Evolutionary conservation across 1,284 basidiomycete genomes (phyloP), one percentile per base, ranked within the genome.

Genomic region (Apiotrichum brassicae): DNA sequence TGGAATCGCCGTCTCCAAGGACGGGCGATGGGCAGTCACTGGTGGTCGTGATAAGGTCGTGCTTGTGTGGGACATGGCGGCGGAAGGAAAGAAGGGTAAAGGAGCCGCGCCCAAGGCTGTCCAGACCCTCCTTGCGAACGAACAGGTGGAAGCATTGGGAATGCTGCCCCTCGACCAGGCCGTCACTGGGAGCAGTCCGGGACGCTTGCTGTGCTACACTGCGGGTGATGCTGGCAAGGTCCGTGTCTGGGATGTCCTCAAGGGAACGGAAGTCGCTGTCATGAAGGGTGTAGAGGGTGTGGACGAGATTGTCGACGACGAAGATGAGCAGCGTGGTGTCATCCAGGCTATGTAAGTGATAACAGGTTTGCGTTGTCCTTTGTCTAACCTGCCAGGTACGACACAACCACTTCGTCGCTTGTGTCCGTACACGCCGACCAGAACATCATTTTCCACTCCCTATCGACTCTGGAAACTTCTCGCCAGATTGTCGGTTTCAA

Each of bases 401-500:
- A 86, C 40, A 78, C 82, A 1, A 68, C 79, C 1, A 76, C 75
- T 12, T 81, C 82, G 4, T 79, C 80, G 2, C 72, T 95, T n/a
- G 78, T 93, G 19, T 87, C 90, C n/a, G 78, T 94, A 8, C 92
- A 97, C 66, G 91, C 89, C 24, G 94, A 98, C 71, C 94, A 97
- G 75, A 97, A 97, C 62, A 88, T 99, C 59, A 80, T 93, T 41
- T 89, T 91, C 71, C 83, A 90, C 71, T 87, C 85, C 2, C 74
- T 92, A 8, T 71, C 77, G 7, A 79, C 81, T 0, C 78, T 79
- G 39, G 74, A 78, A 11, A 72, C 87, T 25, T 76, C 79, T n/a
- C 83, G 84, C n/a, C 93, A 97, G 62, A 75, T 98, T 54, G 84
- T 98, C 55, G 95, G 95, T 0, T 98, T 87, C 79, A 97, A 98